phyloP scores from a whole-genome alignment of 352 stramenopile species.

The Phytophthora pisi region DNA sequence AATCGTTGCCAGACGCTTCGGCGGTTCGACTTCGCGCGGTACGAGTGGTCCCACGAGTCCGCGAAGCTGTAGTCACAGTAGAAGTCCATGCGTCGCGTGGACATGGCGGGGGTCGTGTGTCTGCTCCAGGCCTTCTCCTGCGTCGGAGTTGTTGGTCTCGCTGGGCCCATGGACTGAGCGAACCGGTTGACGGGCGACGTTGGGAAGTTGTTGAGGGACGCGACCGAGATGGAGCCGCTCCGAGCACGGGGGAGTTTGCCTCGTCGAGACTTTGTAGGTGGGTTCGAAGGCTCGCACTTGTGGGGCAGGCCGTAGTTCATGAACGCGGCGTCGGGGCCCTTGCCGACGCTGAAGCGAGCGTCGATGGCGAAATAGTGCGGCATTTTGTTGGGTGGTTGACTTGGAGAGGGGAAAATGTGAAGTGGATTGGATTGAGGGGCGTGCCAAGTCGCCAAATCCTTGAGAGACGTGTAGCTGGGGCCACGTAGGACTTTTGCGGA shows the following conservation, averaged over 20 bases:
- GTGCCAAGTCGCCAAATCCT: not conserved
- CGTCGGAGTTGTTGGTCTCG: slow-evolving; percentile 2
- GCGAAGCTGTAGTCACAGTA: slow-evolving; percentile 17
- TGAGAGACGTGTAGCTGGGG: not conserved
- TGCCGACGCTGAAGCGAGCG: slow-evolving; percentile 32
- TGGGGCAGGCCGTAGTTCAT: not conserved
- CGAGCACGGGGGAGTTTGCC: slow-evolving; percentile 21
- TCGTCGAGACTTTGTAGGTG: slow-evolving; percentile 6
- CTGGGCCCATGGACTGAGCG: slow-evolving; percentile 29
- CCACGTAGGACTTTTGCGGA: slow-evolving; percentile 3
- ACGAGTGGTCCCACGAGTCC: slow-evolving; percentile 14
- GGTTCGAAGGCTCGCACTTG: not conserved
- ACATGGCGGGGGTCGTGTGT: slow-evolving; percentile 28
- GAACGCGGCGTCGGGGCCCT: slow-evolving; percentile 4
- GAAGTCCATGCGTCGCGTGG: slow-evolving; percentile 12
- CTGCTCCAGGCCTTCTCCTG: slow-evolving; percentile 17
- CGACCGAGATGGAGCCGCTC: slow-evolving; percentile 34
- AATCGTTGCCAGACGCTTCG: slow-evolving; percentile 34
- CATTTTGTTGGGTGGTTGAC: slow-evolving; percentile 19
- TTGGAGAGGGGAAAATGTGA: slow-evolving; percentile 10
- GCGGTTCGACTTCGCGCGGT: slow-evolving; percentile 29
- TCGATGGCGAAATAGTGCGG: slow-evolving; percentile 36
- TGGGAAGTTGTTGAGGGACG: slow-evolving; percentile 7
- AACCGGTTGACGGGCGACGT: slow-evolving; percentile 31
- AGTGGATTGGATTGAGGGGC: slow-evolving; percentile 17